A percentile compares a stretch with the other conserved stretches of the same genome.
Evolutionary conservation across 192 early-diverging fungal species (phyloP).

Genomic region (Obelidium mucronatum): DNA sequence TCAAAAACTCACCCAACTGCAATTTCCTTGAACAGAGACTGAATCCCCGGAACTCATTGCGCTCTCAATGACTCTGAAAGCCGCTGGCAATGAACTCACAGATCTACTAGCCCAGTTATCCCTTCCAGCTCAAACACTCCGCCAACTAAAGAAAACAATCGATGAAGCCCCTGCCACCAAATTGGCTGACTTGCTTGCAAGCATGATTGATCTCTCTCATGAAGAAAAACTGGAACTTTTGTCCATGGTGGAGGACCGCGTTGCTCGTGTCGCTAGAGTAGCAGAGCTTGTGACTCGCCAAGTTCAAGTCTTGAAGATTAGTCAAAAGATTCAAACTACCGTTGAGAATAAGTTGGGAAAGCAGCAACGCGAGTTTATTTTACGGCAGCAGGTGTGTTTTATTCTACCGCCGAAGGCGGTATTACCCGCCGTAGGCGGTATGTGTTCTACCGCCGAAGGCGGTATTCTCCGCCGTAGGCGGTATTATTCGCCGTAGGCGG

Average conservation of each 20-base stretch:
- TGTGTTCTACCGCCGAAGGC: neutral
- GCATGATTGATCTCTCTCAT: slow-evolving; percentile 72
- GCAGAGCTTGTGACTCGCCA: slow-evolving; percentile 74
- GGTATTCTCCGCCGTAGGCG: too few relatives aligned
- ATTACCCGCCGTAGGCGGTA: too few relatives aligned
- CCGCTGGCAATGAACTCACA: slow-evolving; percentile 49
- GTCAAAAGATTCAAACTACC: slow-evolving; percentile 73
- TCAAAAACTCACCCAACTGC: too few relatives aligned
- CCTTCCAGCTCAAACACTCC: slow-evolving; percentile 67
- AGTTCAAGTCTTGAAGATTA: slow-evolving; percentile 80
- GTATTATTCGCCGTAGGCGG: neutral
- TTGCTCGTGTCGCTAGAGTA: slow-evolving; percentile 58
- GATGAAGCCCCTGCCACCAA: slow-evolving; percentile 60
- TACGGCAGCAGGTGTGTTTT: slow-evolving; percentile 77
- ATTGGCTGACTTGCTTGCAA: slow-evolving; percentile 74
- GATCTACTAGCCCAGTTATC: slow-evolving; percentile 64
- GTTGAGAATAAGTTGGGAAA: slow-evolving; percentile 78
- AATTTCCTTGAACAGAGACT: neutral
- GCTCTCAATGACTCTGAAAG: neutral
- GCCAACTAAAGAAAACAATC: slow-evolving; percentile 72
- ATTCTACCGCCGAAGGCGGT: too few relatives aligned
- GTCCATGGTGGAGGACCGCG: slow-evolving; percentile 59
- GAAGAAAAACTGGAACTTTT: slow-evolving; percentile 77
- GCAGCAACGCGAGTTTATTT: slow-evolving; percentile 81
- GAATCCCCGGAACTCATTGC: neutral